Conservation (phyloP, 2,329 filamentous ascomycete species). For the Fusarium sp. region DNA sequence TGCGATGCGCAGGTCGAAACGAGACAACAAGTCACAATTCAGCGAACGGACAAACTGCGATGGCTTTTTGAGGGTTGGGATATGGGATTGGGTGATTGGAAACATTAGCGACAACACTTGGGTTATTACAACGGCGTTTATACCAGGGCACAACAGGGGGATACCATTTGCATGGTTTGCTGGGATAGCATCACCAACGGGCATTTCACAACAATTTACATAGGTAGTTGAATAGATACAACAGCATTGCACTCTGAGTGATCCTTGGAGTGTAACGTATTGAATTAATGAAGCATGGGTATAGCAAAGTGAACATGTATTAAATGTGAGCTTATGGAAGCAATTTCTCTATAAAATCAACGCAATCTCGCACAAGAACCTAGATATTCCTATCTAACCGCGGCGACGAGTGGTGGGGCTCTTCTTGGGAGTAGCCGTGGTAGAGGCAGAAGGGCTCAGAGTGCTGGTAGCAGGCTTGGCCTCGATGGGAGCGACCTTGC, state of each 20-base stretch:
- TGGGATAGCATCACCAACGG: constrained; percentile 1
- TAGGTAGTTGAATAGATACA: background rate
- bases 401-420: constrained; percentile 58
- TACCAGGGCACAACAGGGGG: constrained; percentile 13
- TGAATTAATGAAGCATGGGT: too few relatives aligned
- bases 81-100: background rate
- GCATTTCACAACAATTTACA: background rate
- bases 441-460: constrained; percentile 38
- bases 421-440: constrained; percentile 52
- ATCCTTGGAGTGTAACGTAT: background rate
- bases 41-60: constrained; percentile 35
- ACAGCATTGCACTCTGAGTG: background rate
- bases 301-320: constrained; percentile 1
- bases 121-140: background rate
- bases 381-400: constrained; percentile 46
- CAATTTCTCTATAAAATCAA: constrained; percentile 29
- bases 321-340: constrained; percentile 29
- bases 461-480: constrained; percentile 43
- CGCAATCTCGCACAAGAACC: constrained; percentile 31
- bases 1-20: constrained; percentile 61
- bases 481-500: constrained; percentile 49
- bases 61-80: constrained; percentile 35
- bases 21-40: constrained; percentile 29
- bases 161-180: constrained; percentile 28
- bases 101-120: background rate